Base-by-base conservation (phyloP, 2,329 filamentous ascomycete genomes). In the Ophiobolus disseminans region DNA sequence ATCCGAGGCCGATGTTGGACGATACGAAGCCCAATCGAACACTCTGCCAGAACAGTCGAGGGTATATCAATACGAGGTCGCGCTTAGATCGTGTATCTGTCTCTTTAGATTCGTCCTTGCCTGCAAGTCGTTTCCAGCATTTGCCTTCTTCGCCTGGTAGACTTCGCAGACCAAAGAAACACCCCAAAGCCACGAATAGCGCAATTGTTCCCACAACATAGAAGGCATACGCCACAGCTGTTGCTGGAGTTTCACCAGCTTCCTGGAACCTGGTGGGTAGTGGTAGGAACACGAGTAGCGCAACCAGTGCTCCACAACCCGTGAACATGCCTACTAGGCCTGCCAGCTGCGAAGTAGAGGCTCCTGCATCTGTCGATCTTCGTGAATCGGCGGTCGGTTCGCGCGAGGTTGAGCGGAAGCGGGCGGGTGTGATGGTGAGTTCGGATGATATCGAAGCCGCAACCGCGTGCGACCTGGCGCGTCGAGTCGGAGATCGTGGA, bases 251-350 rank as follows among this genome's bases (percentile, higher is more conserved):
- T 8, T 88, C 80, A n/a, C 88, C 90, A 31, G 86, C 79, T 21
- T 86, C 79, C 63, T 87, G 84, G 66, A 97, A 95, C 25, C 82
- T 82, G 2, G 91, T 88, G 0, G 94, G 94, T 14, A 99, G 81
- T 5, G 93, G 94, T 11, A 99, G 80, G 68, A 99, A 97, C 25
- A 94, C 66, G 0, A 80, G 74, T 22, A 99, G 78, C 9, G 94
- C 91, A 4, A 99, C 81, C 4, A 99, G 80, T 11, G 94, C 94
- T 51, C 94, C 94, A 63, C 90, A 90, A 19, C 94, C 94, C 6
- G 94, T 96, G 69, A 95, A 96, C 49, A 96, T 79, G 4, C 94
- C 94, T 4, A 99, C 94, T 40, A 92, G 86, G 0, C 94, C 94
- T 13, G 94, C 93, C 20, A 99, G 81, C 53, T 85, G 80, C 28